Conservation (phyloP, 225 moss, liverwort and hornwort species). For the Polytrichum commune region DNA sequence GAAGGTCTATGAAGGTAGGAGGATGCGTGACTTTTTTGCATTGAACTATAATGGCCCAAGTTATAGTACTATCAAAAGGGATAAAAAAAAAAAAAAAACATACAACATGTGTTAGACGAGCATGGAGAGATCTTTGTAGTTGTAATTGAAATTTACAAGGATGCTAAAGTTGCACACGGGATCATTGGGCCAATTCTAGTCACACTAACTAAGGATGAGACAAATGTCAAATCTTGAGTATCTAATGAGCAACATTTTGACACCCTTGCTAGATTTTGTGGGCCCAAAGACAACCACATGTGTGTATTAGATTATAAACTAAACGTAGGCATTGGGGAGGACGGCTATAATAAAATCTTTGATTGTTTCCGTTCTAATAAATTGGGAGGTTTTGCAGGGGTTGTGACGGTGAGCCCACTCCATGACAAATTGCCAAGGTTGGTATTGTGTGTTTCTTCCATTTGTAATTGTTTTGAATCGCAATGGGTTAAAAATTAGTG, state of each 20-base stretch:
- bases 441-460: neutral
- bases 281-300: neutral
- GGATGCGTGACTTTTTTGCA: neutral
- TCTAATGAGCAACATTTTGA: neutral
- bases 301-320: neutral
- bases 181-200: neutral
- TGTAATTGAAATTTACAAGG: neutral
- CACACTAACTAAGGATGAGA: slow-evolving; percentile 2
- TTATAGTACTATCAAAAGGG: neutral
- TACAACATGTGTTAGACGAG: neutral
- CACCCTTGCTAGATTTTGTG: neutral
- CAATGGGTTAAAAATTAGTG: neutral
- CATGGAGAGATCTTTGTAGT: too few species aligned
- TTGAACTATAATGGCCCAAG: neutral
- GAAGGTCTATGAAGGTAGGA: neutral
- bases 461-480: neutral
- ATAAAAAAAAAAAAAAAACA: neutral
- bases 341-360: neutral
- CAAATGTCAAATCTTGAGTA: neutral
- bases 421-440: neutral
- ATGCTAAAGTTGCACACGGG: neutral
- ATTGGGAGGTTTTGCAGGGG: neutral
- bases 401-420: neutral
- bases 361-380: neutral
- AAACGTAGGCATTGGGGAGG: neutral